Evolutionary conservation across 768 basidiomycete species (phyloP).

Genomic region (Pleurotus cornucopiae): DNA sequence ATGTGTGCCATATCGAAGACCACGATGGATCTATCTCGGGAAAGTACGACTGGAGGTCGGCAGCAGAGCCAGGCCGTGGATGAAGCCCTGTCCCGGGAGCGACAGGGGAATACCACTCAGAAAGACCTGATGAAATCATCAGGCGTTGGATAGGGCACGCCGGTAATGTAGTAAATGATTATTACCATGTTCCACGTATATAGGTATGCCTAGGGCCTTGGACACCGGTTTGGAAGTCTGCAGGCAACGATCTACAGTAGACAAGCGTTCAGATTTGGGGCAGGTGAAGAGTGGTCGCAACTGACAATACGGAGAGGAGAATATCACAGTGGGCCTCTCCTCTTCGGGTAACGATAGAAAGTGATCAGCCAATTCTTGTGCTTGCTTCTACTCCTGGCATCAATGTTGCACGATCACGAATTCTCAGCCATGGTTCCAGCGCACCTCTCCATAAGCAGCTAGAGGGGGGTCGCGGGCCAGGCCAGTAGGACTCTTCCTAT

Average conservation of each 20-base stretch:
- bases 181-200: conserved; percentile 76
- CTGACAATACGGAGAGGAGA: conserved; percentile 83
- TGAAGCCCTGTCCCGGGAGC: conserved; percentile 65
- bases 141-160: neutral
- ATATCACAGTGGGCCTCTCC: conserved; percentile 70
- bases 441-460: conserved; percentile 66
- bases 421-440: neutral
- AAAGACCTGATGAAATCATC: conserved; percentile 40
- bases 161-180: conserved; percentile 8
- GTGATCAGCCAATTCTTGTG: conserved; percentile 64
- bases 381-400: conserved; percentile 48
- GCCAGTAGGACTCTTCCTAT: conserved; percentile 62
- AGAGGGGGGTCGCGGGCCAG: conserved; percentile 71
- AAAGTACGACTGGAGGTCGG: conserved; percentile 49
- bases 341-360: conserved; percentile 61
- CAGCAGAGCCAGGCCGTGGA: conserved; percentile 63
- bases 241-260: conserved; percentile 72
- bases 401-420: no score
- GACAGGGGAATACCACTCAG: conserved; percentile 80
- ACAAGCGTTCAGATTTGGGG: no score
- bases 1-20: conserved; percentile 62
- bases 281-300: neutral
- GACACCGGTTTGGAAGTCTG: conserved; percentile 73
- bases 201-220: conserved; percentile 55
- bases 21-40: conserved; percentile 61